Evolutionary conservation across 257 asterid species (phyloP), one percentile per base, ranked within the genome.

Genomic region (Mitragyna speciosa): DNA sequence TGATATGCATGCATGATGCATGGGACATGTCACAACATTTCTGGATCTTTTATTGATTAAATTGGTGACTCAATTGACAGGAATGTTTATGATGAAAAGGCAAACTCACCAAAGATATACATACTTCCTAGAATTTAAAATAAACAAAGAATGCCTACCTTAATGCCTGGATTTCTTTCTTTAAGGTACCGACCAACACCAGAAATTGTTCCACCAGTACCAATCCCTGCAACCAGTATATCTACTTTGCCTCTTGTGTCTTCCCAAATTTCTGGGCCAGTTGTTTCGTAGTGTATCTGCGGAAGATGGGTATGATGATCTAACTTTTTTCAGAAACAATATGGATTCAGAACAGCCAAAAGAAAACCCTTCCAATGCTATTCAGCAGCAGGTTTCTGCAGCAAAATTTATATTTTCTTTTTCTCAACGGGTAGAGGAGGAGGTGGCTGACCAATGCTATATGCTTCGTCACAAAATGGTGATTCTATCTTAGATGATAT

Each of bases 201-300:
- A 0, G 97, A 79, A 80, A 96, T 94, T 65, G 98, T 96, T 82
- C 99, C 98, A 73, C 99, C 98, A 76, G 99, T 96, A 61, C 99
- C 98, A 81, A 96, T 94, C 76, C 99, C 98, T 28, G 99, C 98
- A 86, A 96, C 96, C 83, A 96, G 85, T 84, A 96, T 94, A 89
- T 94, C 99, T 81, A 94, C 92, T 87, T 90, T 91, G 82, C 99
- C 99, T 76, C 84, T 92, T 31, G 99, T 91, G 85, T 96, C 98
- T 76, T 96, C 99, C 99, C 99, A 96, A 77, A 96, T 96, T 91
- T 94, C 99, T 24, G 99, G 99, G 78, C 99, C 97, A 52, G 99
- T 96, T 83, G 97, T 94, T 89, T 96, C 98, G 82, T 86, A 96
- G 86, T 96, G 99, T 83, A 96, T 80, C 99, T 96, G 84, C 85